Evolutionary conservation across 495 filamentous ascomycete species (phyloP), one percentile per base, ranked within the genome.

Genomic region (Penicillium lagena): DNA sequence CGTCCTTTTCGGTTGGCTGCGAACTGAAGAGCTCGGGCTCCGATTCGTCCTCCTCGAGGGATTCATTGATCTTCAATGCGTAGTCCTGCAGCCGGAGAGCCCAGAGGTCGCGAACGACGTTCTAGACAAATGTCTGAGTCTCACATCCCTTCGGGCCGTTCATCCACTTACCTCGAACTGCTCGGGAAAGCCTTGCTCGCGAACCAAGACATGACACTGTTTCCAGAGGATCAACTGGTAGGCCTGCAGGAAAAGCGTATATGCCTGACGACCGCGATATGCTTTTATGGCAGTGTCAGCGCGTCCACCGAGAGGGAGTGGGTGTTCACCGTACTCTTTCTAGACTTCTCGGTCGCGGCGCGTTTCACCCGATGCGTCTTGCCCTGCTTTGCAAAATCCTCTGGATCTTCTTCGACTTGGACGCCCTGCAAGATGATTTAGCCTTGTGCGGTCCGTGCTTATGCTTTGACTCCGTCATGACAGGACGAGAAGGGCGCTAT

Each of bases 161-260:
- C 32, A 9, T 34, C 37, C 29, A 47, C 49, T 33, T 59, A 82
- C 81, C 73, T 87, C 84, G 10, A 87, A 62, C 50, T 85, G 73
- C 39, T 68, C 61, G 15, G 85, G 82, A 49, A 87, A 78, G 1
- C 75, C 72, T 55, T 79, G 78, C 8, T 70, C 62, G 29, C 79
- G 66, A 8, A 89, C 66, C 36, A 90, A 61, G 51, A 72, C 81
- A 55, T 78, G 60, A 39, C 78, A 74, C 70, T 90, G 86, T 60
- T 87, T 86, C 69, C 82, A 78, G 1, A 91, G 65, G 28, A 98
- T 79, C n/a, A 96, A 66, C 63, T 97, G 93, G 42, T 88, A 80
- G 52, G 77, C 82, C 59, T 91, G 82, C 32, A 98, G 67, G 62
- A 82, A 95, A n/a, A 95, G 74, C 47, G 85, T 78, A 42, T 77